phyloP scores from a whole-genome alignment of 2,329 filamentous ascomycete genomes.

The Dothistroma septosporum region DNA sequence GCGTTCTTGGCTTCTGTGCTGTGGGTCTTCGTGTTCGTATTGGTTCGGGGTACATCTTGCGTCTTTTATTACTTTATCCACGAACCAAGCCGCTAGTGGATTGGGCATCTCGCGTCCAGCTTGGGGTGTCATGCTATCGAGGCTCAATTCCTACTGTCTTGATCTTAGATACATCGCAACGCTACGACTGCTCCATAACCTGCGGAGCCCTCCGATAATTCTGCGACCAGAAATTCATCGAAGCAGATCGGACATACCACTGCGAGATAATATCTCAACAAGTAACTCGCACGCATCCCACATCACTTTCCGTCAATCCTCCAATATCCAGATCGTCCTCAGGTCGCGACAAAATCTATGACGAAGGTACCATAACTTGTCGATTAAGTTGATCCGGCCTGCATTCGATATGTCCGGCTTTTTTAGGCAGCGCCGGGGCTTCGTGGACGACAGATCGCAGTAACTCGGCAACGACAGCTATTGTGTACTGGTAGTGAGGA shows the following conservation, averaged over 20 bases:
- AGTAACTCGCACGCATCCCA: background rate
- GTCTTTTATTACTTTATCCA: too few relatives aligned
- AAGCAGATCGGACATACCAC: background rate
- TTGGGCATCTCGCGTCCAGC: too few relatives aligned
- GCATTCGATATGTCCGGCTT: background rate
- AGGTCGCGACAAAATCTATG: background rate
- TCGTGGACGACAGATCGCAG: conserved; percentile 12
- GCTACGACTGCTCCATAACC: background rate
- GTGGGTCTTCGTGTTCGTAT: too few relatives aligned
- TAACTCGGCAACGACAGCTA: conserved; percentile 17
- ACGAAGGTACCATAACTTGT: background rate
- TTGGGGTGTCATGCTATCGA: too few relatives aligned
- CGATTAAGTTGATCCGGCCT: conserved; percentile 10
- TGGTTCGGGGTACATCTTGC: too few relatives aligned
- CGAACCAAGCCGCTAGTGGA: too few relatives aligned
- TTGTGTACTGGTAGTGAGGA: conserved; percentile 17
- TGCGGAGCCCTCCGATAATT: background rate
- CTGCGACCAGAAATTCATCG: background rate
- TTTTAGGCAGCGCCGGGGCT: background rate
- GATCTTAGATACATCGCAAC: background rate
- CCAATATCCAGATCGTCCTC: background rate
- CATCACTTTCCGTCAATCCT: background rate
- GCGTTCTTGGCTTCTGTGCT: too few relatives aligned
- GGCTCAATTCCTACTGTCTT: background rate
- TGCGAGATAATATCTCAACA: background rate